Evolutionary conservation across 2,329 filamentous ascomycete genomes (phyloP), one percentile per base, ranked within the genome.

Genomic region (Pseudocercospora fijiensis): DNA sequence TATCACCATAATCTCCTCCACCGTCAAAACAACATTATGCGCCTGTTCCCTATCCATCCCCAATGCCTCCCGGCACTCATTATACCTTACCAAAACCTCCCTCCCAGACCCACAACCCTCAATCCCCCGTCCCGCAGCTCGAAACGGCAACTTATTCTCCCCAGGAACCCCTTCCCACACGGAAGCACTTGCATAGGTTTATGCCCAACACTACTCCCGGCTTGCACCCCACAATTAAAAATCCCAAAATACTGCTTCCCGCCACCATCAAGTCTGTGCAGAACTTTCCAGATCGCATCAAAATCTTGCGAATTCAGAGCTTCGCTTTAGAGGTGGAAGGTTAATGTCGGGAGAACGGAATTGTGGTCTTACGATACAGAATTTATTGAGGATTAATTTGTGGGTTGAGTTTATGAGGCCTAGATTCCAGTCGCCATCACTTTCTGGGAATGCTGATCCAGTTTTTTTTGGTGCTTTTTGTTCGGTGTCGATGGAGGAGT

Each of bases 121-220:
- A 24, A 20, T 56, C 2, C 10, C 1, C 3, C 16, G 1, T 18
- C 24, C 28, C 2, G 28, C 45, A 11, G 27, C n/a, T 51, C 59
- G 58, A 37, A 65, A 65, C 4, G 60, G 60, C 8, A 49, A n/a
- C 18, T 20, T 47, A 18, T 37, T n/a, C n/a, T n/a, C n/a, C n/a
- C n/a, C 67, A 3, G 78, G 77, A 57, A 72, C 69, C 4, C 49
- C 45, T 4, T 49, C 18, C 49, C 49, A 53, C 26, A 53, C 0
- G 74, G 76, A 56, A 81, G 75, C 1, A 81, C 61, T 63, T 82
- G 79, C 63, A 81, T 70, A 69, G 82, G 79, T 66, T 81, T 82
- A 68, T 82, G 79, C 3, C 78, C 78, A 60, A 80, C 76, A 13
- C 76, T 78, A 1, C 73, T 76, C 18, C 80, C 80, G 57, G 76